phyloP scores from a whole-genome alignment of 148 eudicot genomes.

The Limonium bicolor region DNA sequence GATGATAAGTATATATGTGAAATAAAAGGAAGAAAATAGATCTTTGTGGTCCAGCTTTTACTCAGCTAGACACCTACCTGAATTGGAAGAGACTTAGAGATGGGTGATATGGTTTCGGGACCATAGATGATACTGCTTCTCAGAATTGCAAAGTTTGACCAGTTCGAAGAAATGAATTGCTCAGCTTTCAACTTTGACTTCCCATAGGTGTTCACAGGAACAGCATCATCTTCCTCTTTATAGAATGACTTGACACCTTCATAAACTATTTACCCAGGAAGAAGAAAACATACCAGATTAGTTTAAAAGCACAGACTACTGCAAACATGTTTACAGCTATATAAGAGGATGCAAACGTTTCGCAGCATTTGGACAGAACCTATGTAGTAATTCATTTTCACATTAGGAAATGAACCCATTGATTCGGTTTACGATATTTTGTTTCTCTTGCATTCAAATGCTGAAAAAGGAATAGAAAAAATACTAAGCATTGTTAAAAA shows the following conservation, averaged over 20 bases:
- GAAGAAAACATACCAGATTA: constrained; percentile 4
- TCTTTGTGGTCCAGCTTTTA: not conserved
- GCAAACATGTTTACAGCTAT: too few relatives aligned
- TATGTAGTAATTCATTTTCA: too few relatives aligned
- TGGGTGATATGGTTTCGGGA: constrained; percentile 70
- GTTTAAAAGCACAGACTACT: not conserved
- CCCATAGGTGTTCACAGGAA: constrained; percentile 74
- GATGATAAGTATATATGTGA: not conserved
- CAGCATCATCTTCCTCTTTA: constrained; percentile 73
- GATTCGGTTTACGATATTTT: too few relatives aligned
- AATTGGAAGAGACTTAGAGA: constrained; percentile 81
- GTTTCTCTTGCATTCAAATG: too few relatives aligned
- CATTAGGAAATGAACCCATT: too few relatives aligned
- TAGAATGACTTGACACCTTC: constrained; percentile 88
- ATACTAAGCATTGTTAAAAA: too few relatives aligned
- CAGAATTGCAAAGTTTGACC: constrained; percentile 62
- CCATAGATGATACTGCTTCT: constrained; percentile 95
- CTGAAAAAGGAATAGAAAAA: too few relatives aligned
- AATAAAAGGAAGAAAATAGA: not conserved
- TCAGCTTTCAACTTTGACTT: constrained; percentile 82
- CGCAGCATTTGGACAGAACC: too few relatives aligned
- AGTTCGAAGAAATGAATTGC: constrained; percentile 41
- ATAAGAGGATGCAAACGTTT: too few relatives aligned
- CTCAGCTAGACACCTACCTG: constrained; percentile 65
- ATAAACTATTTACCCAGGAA: constrained; percentile 65